Conservation (phyloP, 768 basidiomycete genomes). For the Rhodotorula graminis region DNA sequence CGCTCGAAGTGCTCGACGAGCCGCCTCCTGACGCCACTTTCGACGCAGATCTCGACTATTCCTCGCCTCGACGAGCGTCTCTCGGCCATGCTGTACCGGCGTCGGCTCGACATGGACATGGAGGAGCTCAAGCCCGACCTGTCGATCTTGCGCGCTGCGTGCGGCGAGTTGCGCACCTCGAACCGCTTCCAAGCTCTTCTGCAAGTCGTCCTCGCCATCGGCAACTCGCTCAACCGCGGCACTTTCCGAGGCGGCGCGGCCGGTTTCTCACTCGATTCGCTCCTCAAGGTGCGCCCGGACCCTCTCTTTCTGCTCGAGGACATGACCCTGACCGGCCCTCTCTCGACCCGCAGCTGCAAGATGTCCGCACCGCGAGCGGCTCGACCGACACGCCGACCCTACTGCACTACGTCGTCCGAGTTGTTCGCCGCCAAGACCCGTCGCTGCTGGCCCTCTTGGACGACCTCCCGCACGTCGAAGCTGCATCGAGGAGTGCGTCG, state of each 20-base stretch:
- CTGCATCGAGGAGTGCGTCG: slow-evolving; percentile 68
- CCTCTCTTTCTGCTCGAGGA: background rate
- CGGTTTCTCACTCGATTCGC: slow-evolving; percentile 76
- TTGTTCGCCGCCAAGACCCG: slow-evolving; percentile 65
- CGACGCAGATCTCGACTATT: slow-evolving; percentile 61
- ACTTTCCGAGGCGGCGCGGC: slow-evolving; percentile 76
- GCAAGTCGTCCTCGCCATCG: slow-evolving; percentile 68
- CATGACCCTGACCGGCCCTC: background rate
- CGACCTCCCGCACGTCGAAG: slow-evolving; percentile 73
- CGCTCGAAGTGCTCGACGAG: background rate
- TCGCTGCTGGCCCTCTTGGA: slow-evolving; percentile 65
- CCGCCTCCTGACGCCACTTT: background rate
- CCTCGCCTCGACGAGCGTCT: slow-evolving; percentile 69
- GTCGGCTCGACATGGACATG: slow-evolving; percentile 73
- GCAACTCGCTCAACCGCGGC: slow-evolving; percentile 75
- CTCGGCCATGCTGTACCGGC: slow-evolving; percentile 76
- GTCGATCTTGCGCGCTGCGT: slow-evolving; percentile 65
- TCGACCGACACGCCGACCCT: slow-evolving; percentile 73
- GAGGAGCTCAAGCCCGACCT: slow-evolving; percentile 80
- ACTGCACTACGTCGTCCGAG: slow-evolving; percentile 80
- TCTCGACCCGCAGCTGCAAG: slow-evolving; percentile 59
- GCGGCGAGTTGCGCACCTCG: slow-evolving; percentile 63
- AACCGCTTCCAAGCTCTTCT: slow-evolving; percentile 64
- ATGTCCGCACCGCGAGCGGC: slow-evolving; percentile 56
- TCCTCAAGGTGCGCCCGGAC: slow-evolving; percentile 61